These are phyloP conservation scores for Rubus idaeus DNA, from an alignment of 306 rosid species.

Conservation along the genomic window DNA sequence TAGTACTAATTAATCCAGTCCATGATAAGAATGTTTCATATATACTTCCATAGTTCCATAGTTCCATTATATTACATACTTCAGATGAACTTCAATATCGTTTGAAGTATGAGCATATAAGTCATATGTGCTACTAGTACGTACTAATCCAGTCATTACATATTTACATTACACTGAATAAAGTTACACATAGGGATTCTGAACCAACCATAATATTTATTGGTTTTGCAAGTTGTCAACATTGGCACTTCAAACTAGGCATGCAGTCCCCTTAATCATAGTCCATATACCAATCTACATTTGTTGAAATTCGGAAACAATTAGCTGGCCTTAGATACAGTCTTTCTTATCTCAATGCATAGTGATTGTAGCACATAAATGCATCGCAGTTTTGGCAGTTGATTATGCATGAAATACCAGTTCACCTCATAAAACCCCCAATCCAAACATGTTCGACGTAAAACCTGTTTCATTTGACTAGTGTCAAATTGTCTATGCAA, in stretches of 20 bases:
- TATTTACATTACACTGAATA: too few relatives aligned
- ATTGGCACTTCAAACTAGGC: slow-evolving; percentile 52
- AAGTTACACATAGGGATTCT: neutral
- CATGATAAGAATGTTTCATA: too few relatives aligned
- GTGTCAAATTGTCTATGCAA: neutral
- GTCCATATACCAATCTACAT: slow-evolving; percentile 9
- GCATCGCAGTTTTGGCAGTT: slow-evolving; percentile 2
- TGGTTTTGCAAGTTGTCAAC: neutral
- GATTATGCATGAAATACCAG: neutral
- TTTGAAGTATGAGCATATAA: too few relatives aligned
- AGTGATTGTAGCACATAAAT: slow-evolving; percentile 7
- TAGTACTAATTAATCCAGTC: too few relatives aligned
- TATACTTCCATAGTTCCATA: too few relatives aligned
- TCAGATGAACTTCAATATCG: too few relatives aligned
- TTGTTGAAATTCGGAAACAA: neutral
- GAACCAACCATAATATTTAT: slow-evolving; percentile 3
- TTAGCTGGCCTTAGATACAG: neutral
- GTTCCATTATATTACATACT: too few relatives aligned
- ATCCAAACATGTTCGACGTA: neutral
- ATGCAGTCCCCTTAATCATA: slow-evolving; percentile 9
- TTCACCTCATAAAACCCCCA: slow-evolving; percentile 3
- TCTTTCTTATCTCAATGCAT: neutral
- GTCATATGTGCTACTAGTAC: too few relatives aligned
- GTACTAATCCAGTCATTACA: too few relatives aligned
- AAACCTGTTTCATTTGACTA: neutral